Percentiles rank a stretch among this genome's conserved stretches.
phyloP scores from a whole-genome alignment of 2,329 filamentous ascomycete genomes.

The Pyricularia pennisetigena region DNA sequence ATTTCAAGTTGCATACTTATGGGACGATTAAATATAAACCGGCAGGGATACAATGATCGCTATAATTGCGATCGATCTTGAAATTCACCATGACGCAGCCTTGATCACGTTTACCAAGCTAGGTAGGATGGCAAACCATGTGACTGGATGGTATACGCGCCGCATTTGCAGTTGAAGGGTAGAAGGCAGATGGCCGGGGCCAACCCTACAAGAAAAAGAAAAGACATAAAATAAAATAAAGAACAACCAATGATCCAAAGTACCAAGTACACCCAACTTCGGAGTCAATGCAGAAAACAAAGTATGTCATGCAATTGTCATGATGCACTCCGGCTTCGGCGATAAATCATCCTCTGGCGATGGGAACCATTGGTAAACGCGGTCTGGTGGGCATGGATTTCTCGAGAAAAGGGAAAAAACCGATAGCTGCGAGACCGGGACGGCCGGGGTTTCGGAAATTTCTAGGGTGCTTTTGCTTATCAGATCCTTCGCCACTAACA shows the following conservation, averaged over 20 bases:
- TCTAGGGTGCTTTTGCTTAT: background rate
- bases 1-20: background rate
- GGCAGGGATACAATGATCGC: too few relatives aligned
- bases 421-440: background rate
- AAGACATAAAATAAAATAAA: background rate
- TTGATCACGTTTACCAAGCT: too few relatives aligned
- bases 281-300: too few relatives aligned
- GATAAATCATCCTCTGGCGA: background rate
- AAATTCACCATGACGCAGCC: too few relatives aligned
- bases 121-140: too few relatives aligned
- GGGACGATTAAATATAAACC: too few relatives aligned
- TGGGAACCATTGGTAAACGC: background rate
- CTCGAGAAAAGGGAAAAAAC: background rate
- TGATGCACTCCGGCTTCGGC: background rate
- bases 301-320: background rate
- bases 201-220: too few relatives aligned
- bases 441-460: background rate
- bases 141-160: too few relatives aligned
- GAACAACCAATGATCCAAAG: background rate
- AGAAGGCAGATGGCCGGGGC: too few relatives aligned
- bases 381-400: background rate
- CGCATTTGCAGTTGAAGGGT: too few relatives aligned
- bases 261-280: too few relatives aligned
- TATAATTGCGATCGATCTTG: too few relatives aligned
- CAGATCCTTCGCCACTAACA: slow-evolving; percentile 1